Evolutionary conservation across 257 asterid genomes (phyloP).

Genomic region (Capsicum chinense): DNA sequence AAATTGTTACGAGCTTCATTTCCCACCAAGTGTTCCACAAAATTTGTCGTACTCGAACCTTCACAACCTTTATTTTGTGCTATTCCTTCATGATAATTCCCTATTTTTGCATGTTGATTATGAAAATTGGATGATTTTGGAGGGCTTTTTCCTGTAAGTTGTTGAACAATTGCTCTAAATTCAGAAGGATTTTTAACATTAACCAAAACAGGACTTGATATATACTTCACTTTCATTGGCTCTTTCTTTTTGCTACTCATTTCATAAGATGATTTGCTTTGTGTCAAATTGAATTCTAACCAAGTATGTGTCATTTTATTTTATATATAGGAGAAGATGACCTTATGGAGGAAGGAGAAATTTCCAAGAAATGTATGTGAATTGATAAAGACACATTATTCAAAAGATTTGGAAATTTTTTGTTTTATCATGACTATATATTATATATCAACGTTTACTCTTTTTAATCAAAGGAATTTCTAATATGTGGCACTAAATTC

Average conservation of each 20-base stretch:
- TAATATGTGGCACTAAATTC: not conserved
- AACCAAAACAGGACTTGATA: slow-evolving; percentile 44
- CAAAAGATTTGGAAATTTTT: not conserved
- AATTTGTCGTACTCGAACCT: not conserved
- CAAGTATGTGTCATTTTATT: slow-evolving; percentile 1
- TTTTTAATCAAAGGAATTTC: not conserved
- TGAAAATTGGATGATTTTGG: not conserved
- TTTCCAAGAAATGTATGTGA: slow-evolving; percentile 12
- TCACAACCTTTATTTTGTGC: not conserved
- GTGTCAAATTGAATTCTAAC: not conserved
- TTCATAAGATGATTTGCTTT: not conserved
- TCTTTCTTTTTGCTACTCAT: slow-evolving; percentile 26
- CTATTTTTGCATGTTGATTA: not conserved
- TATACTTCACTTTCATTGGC: slow-evolving; percentile 45
- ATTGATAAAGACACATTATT: not conserved
- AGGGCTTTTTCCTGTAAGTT: slow-evolving; percentile 45
- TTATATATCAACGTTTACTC: not conserved
- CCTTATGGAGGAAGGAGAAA: not conserved
- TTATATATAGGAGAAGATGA: not conserved
- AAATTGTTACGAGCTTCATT: not conserved
- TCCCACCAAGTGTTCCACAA: not conserved
- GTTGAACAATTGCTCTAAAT: slow-evolving; percentile 47
- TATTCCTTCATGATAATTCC: not conserved
- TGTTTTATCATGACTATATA: slow-evolving; percentile 7
- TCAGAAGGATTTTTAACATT: slow-evolving; percentile 41